A percentile compares a stretch with the other conserved stretches of the same genome.
These are phyloP conservation scores for Acanthamoeba culbertsoni DNA, from an alignment of 208 protist genomes.

Conservation along the genomic window DNA sequence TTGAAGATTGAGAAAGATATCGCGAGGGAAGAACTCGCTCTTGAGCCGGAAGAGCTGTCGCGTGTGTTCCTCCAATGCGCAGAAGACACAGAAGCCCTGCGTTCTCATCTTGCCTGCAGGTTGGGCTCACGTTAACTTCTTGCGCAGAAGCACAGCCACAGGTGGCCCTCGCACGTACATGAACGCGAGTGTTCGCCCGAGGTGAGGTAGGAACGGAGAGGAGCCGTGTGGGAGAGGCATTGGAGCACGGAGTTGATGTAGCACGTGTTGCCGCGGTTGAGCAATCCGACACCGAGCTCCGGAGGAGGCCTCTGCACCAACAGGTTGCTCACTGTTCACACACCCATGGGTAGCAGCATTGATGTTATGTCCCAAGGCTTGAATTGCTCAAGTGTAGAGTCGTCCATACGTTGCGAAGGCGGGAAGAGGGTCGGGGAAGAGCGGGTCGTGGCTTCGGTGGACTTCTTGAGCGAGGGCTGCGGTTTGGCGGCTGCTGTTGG, in stretches of 20 bases:
- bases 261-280: conserved; percentile 63
- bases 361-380: neutral
- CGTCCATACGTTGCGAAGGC: neutral
- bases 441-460: neutral
- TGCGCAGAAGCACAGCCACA: neutral
- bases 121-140: neutral
- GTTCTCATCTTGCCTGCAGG: neutral
- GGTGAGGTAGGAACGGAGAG: neutral
- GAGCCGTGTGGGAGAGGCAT: conserved; percentile 44
- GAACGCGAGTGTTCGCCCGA: conserved; percentile 1
- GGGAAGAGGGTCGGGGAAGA: neutral
- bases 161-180: neutral
- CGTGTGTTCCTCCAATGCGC: conserved; percentile 11
- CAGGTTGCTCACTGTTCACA: neutral
- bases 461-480: neutral
- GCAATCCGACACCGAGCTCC: conserved; percentile 37
- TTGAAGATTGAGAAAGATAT: conserved; percentile 38
- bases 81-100: neutral
- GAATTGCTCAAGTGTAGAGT: neutral
- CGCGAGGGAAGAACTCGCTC: conserved; percentile 30
- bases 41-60: neutral
- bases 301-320: neutral
- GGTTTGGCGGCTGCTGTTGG: neutral
- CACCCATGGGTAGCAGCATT: neutral
- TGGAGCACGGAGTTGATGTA: conserved; percentile 68